Base-by-base conservation (phyloP, 2,329 filamentous ascomycete genomes). In the Hypoxylon sp. region DNA sequence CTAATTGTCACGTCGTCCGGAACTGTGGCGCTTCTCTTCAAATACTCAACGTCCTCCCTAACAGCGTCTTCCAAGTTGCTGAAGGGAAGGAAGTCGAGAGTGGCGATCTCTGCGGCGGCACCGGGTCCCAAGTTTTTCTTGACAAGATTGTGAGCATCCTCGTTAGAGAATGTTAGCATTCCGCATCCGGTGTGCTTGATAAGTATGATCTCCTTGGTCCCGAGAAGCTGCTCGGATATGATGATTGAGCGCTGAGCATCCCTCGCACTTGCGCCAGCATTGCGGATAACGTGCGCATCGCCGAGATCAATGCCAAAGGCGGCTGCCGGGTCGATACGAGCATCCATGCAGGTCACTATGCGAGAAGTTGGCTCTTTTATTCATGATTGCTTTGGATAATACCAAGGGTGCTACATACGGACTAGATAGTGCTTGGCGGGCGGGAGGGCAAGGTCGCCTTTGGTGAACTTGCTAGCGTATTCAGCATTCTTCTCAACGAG, bases 311-410 rank as follows among this genome's bases (percentile, higher is more conserved):
- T 90, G 8, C 90, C 91, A 59, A 94, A 91, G 1, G 91, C 91
- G 11, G 86, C 82, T 2, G 88, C 85, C 0, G 92, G 89, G 73
- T 95, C 86, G 73, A 90, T 83, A 56, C 92, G 88, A 4, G 93
- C 91, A 75, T 96, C 92, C 92, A 96, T 96, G 80, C 93, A 96
- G 0, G 92, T 92, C 48, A 95, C 85, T 86, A 29, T 19, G 9
- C 3, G 11, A 31, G 19, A 2, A 19, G 31, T 54, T 48, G 63
- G 62, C 47, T 46, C 29, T 35, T 29, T 62, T 51, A 14, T 55
- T 31, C n/a, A 26, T 37, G 22, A 8, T 24, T 29, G 17, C 39
- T 9, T 29, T 11, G 13, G 6, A 55, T 46, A 11, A 6, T 19
- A 13, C 17, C 5, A 8, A 26, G 11, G 14, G n/a, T 19, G 9